These are phyloP conservation scores for Strobilomyces echinocephalus DNA, from an alignment of 768 basidiomycete genomes.

Conservation along the genomic window DNA sequence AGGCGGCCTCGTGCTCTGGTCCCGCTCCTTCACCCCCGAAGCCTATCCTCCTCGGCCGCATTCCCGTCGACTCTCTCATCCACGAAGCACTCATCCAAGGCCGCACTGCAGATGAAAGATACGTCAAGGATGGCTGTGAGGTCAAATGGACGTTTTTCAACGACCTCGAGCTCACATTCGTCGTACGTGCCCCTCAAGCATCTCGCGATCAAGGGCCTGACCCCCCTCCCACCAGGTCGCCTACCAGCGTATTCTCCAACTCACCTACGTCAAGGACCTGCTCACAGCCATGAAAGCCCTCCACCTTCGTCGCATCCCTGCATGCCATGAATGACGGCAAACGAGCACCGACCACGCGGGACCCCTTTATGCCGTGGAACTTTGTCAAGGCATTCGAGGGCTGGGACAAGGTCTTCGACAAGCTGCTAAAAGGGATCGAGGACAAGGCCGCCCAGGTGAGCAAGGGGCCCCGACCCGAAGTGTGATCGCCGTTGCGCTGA, in stretches of 20 bases:
- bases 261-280: slow-evolving; percentile 90
- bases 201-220: not conserved
- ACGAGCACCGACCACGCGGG: slow-evolving; percentile 28
- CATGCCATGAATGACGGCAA: slow-evolving; percentile 55
- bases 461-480: not conserved
- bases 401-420: slow-evolving; percentile 81
- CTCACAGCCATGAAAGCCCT: slow-evolving; percentile 73
- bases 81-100: slow-evolving; percentile 92
- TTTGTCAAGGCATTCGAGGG: slow-evolving; percentile 66
- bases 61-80: slow-evolving; percentile 84
- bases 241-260: slow-evolving; percentile 92
- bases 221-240: slow-evolving; percentile 58
- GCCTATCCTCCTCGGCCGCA: slow-evolving; percentile 66
- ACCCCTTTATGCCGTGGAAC: slow-evolving; percentile 51
- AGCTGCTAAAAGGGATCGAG: slow-evolving; percentile 67
- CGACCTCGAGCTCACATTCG: slow-evolving; percentile 94
- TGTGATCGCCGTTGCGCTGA: not conserved
- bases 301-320: slow-evolving; percentile 75
- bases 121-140: slow-evolving; percentile 92
- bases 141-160: slow-evolving; percentile 95
- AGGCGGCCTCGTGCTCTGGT: slow-evolving; percentile 95
- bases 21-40: slow-evolving; percentile 88
- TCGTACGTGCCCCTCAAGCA: slow-evolving; percentile 48
- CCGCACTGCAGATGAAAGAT: slow-evolving; percentile 71
- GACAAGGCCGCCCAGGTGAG: slow-evolving; percentile 66